Conservation (phyloP, 2,329 filamentous ascomycete genomes). For the Acephala macrosclerotiorum region DNA sequence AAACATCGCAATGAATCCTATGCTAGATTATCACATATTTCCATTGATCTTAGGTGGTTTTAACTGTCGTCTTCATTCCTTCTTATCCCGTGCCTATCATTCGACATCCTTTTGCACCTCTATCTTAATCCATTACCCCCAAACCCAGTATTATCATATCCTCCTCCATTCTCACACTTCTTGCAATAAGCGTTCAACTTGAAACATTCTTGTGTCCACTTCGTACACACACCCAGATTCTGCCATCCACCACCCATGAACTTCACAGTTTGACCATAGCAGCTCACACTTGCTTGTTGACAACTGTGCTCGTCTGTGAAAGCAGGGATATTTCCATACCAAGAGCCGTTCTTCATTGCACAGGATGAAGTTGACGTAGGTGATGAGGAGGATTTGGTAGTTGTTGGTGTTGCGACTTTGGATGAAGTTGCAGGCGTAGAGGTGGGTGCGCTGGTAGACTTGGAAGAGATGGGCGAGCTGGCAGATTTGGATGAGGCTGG, state of each 20-base stretch:
- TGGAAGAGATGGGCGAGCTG: too few relatives aligned
- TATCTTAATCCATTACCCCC: not conserved
- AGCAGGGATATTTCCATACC: constrained; percentile 18
- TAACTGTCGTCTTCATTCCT: too few relatives aligned
- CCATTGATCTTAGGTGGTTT: too few relatives aligned
- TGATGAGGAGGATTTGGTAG: not conserved
- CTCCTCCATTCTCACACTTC: not conserved
- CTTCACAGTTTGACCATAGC: constrained; percentile 2
- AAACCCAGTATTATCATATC: constrained; percentile 5
- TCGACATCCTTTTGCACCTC: not conserved
- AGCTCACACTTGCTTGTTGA: not conserved
- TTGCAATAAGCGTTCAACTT: constrained; percentile 16
- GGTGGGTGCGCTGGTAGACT: too few relatives aligned
- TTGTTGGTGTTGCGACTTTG: not conserved
- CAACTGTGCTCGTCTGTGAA: constrained; percentile 18
- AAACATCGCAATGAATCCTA: too few relatives aligned
- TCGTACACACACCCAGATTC: constrained; percentile 10
- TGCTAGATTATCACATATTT: too few relatives aligned
- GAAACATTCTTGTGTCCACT: constrained; percentile 7
- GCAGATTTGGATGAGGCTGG: too few relatives aligned
- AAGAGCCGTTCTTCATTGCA: constrained; percentile 10
- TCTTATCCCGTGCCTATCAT: not conserved
- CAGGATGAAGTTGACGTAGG: constrained; percentile 15
- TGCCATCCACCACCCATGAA: constrained; percentile 4
- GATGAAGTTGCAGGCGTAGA: too few relatives aligned